Conservation (phyloP, 441 rosid species). For the Monsonia emarginata region DNA sequence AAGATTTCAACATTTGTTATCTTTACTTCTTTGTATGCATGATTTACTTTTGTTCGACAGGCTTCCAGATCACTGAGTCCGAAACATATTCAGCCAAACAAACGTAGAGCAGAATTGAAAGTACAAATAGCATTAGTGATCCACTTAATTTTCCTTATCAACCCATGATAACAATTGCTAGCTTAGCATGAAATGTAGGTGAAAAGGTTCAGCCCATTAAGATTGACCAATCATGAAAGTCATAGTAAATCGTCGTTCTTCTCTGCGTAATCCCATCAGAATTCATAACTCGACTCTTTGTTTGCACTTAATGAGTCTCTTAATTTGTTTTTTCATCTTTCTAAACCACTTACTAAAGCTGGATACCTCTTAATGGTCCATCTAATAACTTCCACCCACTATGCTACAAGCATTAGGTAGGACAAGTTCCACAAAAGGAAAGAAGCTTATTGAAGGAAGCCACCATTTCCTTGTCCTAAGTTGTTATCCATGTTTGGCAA, state of each 20-base stretch:
- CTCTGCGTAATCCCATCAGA: too few relatives aligned
- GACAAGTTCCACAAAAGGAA: slow-evolving; percentile 10
- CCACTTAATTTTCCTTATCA: neutral
- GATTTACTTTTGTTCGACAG: neutral
- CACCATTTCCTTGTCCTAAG: slow-evolving; percentile 12
- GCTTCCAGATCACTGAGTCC: neutral
- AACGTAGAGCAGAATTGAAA: neutral
- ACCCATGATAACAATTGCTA: neutral
- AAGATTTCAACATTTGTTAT: neutral
- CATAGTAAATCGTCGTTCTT: neutral
- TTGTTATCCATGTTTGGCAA: slow-evolving; percentile 13
- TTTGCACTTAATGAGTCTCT: too few relatives aligned
- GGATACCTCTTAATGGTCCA: neutral
- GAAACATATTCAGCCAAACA: neutral
- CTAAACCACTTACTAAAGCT: too few relatives aligned
- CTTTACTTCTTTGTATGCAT: neutral
- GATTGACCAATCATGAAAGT: neutral
- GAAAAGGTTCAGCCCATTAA: neutral
- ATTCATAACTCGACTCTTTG: too few relatives aligned
- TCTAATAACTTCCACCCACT: neutral
- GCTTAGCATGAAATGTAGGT: neutral
- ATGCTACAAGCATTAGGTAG: too few relatives aligned
- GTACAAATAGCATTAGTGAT: neutral
- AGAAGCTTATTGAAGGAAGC: slow-evolving; percentile 6
- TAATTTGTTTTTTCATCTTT: too few relatives aligned